Conservation (phyloP, 2,329 filamentous ascomycete species). For the Didymella pomorum region DNA sequence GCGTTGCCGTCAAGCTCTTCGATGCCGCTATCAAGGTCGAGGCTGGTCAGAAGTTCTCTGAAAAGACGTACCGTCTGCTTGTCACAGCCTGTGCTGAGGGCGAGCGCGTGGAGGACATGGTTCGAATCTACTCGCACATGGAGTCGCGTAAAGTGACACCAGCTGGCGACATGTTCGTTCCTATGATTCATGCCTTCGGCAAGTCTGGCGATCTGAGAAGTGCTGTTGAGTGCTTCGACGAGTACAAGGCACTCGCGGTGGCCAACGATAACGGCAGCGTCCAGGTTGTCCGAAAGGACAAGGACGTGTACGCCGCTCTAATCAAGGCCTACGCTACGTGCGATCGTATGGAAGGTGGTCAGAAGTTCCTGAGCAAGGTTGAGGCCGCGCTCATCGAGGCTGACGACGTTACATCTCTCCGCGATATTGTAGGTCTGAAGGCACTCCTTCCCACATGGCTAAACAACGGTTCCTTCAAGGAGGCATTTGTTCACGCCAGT, state of each 20-base stretch:
- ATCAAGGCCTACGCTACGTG: slow-evolving; percentile 87
- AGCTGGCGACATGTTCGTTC: slow-evolving; percentile 82
- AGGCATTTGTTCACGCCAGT: slow-evolving; percentile 78
- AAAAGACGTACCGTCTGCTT: slow-evolving; percentile 83
- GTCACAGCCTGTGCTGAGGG: slow-evolving; percentile 87
- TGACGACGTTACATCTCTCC: slow-evolving; percentile 67
- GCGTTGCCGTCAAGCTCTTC: slow-evolving; percentile 86
- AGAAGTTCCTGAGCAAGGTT: slow-evolving; percentile 86
- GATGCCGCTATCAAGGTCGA: slow-evolving; percentile 73
- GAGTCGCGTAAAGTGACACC: slow-evolving; percentile 77
- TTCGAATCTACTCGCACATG: slow-evolving; percentile 91
- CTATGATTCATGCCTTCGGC: slow-evolving; percentile 95
- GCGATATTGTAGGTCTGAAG: slow-evolving; percentile 73
- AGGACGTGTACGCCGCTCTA: slow-evolving; percentile 87
- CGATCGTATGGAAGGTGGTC: slow-evolving; percentile 79
- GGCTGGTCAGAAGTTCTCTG: slow-evolving; percentile 70
- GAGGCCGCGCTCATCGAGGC: slow-evolving; percentile 62
- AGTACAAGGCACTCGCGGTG: slow-evolving; percentile 90
- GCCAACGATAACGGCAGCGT: slow-evolving; percentile 78
- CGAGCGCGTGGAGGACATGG: slow-evolving; percentile 86
- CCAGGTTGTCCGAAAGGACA: slow-evolving; percentile 75
- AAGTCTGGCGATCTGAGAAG: slow-evolving; percentile 80
- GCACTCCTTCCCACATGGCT: slow-evolving; percentile 84
- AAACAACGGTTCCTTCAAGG: slow-evolving; percentile 71
- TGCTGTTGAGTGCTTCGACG: slow-evolving; percentile 93